Percentiles rank a stretch among this genome's conserved stretches.
Conservation (phyloP, 2,329 filamentous ascomycete genomes). For the Fusarium nurragi region DNA sequence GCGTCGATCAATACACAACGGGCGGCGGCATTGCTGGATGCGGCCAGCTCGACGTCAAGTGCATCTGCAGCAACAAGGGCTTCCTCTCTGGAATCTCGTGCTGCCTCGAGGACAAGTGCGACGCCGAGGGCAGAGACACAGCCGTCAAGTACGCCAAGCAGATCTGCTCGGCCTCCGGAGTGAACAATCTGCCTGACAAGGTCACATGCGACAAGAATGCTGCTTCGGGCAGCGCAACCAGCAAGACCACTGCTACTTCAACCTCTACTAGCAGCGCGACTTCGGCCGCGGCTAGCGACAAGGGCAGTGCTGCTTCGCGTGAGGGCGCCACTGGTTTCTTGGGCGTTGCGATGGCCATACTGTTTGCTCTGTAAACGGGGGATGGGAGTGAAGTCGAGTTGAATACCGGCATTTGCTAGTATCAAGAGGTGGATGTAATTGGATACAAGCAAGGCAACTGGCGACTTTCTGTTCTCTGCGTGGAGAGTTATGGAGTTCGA, state of each 20-base stretch:
- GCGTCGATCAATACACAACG: conserved; percentile 48
- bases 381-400: too few relatives aligned
- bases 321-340: conserved; percentile 37
- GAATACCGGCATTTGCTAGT: not conserved
- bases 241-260: conserved; percentile 16
- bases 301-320: conserved; percentile 17
- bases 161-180: conserved; percentile 52
- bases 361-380: conserved; percentile 43
- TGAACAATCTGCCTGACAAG: conserved; percentile 48
- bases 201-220: conserved; percentile 49
- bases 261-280: conserved; percentile 10
- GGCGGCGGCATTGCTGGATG: conserved; percentile 52
- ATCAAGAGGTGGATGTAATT: conserved; percentile 11
- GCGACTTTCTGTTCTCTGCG: conserved; percentile 10
- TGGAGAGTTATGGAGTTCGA: conserved; percentile 23
- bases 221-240: conserved; percentile 11
- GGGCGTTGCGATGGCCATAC: conserved; percentile 44
- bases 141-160: conserved; percentile 52
- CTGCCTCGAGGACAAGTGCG: conserved; percentile 52
- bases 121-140: conserved; percentile 44
- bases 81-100: conserved; percentile 56
- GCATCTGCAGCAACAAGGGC: conserved; percentile 54
- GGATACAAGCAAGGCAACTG: not conserved
- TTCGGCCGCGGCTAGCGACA: not conserved
- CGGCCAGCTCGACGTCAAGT: conserved; percentile 51